Percentiles rank a stretch among this genome's conserved stretches.
Evolutionary conservation across 108 stramenopile species (phyloP).

Genomic region (Cyclotella distinguenda): DNA sequence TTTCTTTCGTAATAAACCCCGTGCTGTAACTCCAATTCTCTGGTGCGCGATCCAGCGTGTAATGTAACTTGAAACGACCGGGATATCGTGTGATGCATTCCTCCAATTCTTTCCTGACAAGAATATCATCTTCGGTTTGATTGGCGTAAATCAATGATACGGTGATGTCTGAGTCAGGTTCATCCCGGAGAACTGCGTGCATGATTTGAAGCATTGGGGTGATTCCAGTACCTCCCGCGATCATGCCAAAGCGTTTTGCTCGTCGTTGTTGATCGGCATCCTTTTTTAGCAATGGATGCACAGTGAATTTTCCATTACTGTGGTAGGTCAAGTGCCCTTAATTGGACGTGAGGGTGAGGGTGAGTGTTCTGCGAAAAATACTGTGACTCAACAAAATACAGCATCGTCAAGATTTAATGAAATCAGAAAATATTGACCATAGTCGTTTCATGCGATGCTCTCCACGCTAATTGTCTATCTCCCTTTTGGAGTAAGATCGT

Average conservation of each 20-base stretch:
- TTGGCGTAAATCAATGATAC: constrained; percentile 86
- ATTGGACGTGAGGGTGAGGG: not conserved
- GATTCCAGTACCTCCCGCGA: constrained; percentile 99
- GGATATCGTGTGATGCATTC: constrained; percentile 63
- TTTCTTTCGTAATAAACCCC: constrained; percentile 94
- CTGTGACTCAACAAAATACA: not conserved
- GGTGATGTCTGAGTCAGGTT: constrained; percentile 57
- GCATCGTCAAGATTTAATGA: not conserved
- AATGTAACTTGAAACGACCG: constrained; percentile 81
- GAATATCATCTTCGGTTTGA: constrained; percentile 94
- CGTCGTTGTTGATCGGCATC: constrained; percentile 62
- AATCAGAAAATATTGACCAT: constrained; percentile 30
- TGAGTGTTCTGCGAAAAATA: not conserved
- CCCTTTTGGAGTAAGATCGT: constrained; percentile 25
- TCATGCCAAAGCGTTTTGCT: constrained; percentile 85
- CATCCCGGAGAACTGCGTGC: constrained; percentile 72
- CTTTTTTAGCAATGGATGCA: constrained; percentile 64
- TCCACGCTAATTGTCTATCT: not conserved
- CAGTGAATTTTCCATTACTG: constrained; percentile 63
- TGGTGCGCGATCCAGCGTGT: constrained; percentile 87
- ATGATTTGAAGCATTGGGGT: constrained; percentile 97
- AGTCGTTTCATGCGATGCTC: constrained; percentile 17
- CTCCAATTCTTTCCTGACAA: constrained; percentile 89
- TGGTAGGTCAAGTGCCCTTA: constrained; percentile 77
- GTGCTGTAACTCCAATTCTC: constrained; percentile 70